phyloP scores from a whole-genome alignment of 805 yeast species.

The Candida insectalens region DNA sequence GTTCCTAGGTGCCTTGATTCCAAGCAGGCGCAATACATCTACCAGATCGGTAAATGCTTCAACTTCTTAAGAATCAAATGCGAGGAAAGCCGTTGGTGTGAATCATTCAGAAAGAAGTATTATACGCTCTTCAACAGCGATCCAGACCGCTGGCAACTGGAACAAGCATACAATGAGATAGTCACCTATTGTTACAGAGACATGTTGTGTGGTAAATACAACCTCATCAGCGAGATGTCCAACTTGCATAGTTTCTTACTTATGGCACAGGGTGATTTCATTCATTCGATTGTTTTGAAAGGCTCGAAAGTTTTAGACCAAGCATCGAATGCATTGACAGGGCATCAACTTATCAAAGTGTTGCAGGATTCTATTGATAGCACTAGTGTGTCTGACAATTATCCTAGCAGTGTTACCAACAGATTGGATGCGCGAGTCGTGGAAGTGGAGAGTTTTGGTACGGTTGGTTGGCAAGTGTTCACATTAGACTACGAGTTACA shows the following conservation, averaged over 20 bases:
- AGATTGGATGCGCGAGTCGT: constrained; percentile 77
- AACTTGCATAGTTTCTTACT: constrained; percentile 59
- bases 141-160: constrained; percentile 13
- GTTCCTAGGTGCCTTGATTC: constrained; percentile 37
- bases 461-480: constrained; percentile 84
- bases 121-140: constrained; percentile 4
- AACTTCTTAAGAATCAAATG: constrained; percentile 57
- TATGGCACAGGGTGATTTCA: constrained; percentile 74
- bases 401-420: constrained; percentile 29
- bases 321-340: constrained; percentile 54
- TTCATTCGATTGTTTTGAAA: constrained; percentile 50
- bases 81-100: constrained; percentile 54
- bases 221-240: constrained; percentile 42
- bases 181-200: constrained; percentile 36
- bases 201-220: constrained; percentile 38
- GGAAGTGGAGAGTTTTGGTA: constrained; percentile 55
- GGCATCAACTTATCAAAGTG: constrained; percentile 56
- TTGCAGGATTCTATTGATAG: constrained; percentile 53
- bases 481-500: constrained; percentile 64
- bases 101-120: constrained; percentile 1
- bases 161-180: constrained; percentile 41
- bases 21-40: constrained; percentile 34
- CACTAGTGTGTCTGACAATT: constrained; percentile 36
- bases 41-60: constrained; percentile 64
- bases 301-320: constrained; percentile 45